phyloP scores from a whole-genome alignment of 2,329 filamentous ascomycete genomes.

The Phialophora tarda region DNA sequence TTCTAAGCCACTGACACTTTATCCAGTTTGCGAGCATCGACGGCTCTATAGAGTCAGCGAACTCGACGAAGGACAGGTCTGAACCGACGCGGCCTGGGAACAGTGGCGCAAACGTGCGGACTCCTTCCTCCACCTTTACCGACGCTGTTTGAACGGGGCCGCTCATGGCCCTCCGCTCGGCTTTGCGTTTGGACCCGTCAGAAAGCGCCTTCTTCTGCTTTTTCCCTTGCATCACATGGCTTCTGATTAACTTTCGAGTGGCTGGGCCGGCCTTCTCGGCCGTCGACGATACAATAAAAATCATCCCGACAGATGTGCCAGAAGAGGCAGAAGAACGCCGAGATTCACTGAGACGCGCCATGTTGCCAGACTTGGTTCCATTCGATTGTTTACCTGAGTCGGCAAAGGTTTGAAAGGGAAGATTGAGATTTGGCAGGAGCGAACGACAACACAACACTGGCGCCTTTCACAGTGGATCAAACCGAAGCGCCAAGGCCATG shows the following conservation, averaged over 20 bases:
- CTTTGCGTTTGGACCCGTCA: neutral
- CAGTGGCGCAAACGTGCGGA: conserved; percentile 1
- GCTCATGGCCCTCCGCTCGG: neutral
- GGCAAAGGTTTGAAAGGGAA: neutral
- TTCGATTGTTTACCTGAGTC: neutral
- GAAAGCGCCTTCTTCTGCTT: conserved; percentile 15
- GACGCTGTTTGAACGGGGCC: neutral
- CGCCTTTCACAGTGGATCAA: neutral
- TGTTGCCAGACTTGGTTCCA: conserved; percentile 11
- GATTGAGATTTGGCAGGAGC: neutral
- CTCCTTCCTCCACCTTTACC: conserved; percentile 13
- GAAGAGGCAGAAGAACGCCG: neutral
- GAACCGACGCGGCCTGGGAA: conserved; percentile 23
- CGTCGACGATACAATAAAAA: conserved; percentile 28
- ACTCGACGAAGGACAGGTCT: conserved; percentile 39
- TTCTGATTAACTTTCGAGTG: conserved; percentile 28
- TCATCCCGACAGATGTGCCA: conserved; percentile 14
- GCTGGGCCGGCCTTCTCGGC: conserved; percentile 21
- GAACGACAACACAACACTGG: neutral
- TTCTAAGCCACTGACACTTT: conserved; percentile 39
- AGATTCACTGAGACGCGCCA: neutral
- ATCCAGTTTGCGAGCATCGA: conserved; percentile 39
- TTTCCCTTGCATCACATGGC: conserved; percentile 27
- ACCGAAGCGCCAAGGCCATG: neutral
- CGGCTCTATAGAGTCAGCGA: conserved; percentile 43